Conservation (phyloP, 2,329 filamentous ascomycete genomes). For the Xylaria hypoxylon region DNA sequence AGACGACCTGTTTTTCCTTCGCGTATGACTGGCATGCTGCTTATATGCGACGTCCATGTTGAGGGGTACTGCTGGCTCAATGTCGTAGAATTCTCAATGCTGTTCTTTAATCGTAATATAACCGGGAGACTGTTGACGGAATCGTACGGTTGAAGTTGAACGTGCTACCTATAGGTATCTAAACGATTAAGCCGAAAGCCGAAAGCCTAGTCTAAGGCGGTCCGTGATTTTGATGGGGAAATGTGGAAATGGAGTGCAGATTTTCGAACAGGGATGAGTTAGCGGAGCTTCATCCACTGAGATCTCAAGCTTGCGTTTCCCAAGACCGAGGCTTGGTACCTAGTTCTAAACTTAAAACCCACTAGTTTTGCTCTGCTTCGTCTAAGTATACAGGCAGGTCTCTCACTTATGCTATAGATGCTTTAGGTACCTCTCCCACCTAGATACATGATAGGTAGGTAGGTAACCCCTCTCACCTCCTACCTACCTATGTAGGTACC, state of each 20-base stretch:
- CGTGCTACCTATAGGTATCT: neutral
- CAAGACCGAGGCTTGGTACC: conserved; percentile 15
- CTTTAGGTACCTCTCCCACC: too few species aligned
- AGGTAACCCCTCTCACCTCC: too few species aligned
- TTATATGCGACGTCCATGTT: conserved; percentile 71
- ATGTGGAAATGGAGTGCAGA: conserved; percentile 34
- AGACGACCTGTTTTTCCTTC: conserved; percentile 69
- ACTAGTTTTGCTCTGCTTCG: neutral
- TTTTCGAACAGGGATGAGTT: conserved; percentile 35
- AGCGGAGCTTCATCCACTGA: conserved; percentile 32
- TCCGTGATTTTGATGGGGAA: conserved; percentile 36
- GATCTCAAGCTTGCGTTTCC: conserved; percentile 15
- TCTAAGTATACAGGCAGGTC: too few species aligned
- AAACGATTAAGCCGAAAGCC: neutral
- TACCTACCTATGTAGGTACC: too few species aligned
- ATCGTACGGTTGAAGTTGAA: conserved; percentile 11
- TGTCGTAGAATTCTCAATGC: neutral
- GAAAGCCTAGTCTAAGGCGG: conserved; percentile 16
- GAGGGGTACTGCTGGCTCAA: neutral
- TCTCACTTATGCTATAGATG: too few species aligned
- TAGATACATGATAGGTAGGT: too few species aligned
- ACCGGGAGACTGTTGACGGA: conserved; percentile 9
- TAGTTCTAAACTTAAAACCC: neutral
- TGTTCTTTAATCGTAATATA: neutral
- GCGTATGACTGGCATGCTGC: conserved; percentile 67